Evolutionary conservation across 1,284 basidiomycete genomes (phyloP).

Genomic region (Ustilago vetiveriae): DNA sequence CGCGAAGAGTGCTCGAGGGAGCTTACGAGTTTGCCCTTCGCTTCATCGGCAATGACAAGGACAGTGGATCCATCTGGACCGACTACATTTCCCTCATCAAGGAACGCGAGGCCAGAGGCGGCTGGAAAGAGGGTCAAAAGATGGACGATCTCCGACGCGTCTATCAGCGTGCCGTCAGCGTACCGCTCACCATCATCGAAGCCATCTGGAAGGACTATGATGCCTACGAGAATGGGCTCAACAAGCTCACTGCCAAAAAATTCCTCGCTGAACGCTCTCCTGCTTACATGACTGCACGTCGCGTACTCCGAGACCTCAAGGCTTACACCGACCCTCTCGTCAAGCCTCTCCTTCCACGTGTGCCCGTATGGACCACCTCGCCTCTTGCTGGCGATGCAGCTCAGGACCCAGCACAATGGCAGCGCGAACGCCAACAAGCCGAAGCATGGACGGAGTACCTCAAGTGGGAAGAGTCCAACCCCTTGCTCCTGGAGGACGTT

Average conservation of each 20-base stretch:
- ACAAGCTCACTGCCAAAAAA: slow-evolving; percentile 94
- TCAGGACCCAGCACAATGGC: slow-evolving; percentile 73
- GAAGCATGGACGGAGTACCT: slow-evolving; percentile 90
- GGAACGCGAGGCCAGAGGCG: slow-evolving; percentile 72
- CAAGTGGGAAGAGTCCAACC: slow-evolving; percentile 95
- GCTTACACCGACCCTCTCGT: slow-evolving; percentile 70
- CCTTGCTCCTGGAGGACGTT: slow-evolving; percentile 86
- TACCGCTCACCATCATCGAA: slow-evolving; percentile 93
- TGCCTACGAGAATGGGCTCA: slow-evolving; percentile 87
- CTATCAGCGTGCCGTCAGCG: slow-evolving; percentile 91
- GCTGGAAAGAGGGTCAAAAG: slow-evolving; percentile 93
- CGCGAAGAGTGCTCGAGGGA: slow-evolving; percentile 79
- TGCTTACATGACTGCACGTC: slow-evolving; percentile 91
- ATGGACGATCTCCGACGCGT: slow-evolving; percentile 91
- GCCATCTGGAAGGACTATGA: slow-evolving; percentile 94
- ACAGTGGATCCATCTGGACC: slow-evolving; percentile 72
- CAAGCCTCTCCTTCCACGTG: slow-evolving; percentile 55
- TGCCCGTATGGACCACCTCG: slow-evolving; percentile 55
- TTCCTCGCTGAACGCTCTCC: slow-evolving; percentile 86
- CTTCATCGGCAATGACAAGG: slow-evolving; percentile 80
- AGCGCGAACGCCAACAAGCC: slow-evolving; percentile 76
- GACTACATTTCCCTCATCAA: slow-evolving; percentile 84
- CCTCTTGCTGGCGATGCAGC: slow-evolving; percentile 57
- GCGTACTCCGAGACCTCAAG: slow-evolving; percentile 83
- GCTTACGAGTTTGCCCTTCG: slow-evolving; percentile 93